Evolutionary conservation across 2,329 filamentous ascomycete genomes (phyloP).

Genomic region (Fusarium sp.): DNA sequence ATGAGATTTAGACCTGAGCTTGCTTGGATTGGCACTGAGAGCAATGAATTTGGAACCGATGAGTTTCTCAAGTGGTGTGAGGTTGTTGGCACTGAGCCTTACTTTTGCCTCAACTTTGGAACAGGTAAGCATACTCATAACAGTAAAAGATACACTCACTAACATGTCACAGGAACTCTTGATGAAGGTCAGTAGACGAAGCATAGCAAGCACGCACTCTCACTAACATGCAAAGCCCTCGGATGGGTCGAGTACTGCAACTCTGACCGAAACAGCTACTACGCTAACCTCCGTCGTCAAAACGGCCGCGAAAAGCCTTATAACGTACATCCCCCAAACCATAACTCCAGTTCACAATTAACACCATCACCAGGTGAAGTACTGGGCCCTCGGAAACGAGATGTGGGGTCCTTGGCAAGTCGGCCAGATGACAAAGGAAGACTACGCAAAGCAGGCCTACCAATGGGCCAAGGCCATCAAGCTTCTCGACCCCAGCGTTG

Average conservation of each 20-base stretch:
- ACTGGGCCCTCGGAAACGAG: slow-evolving; percentile 88
- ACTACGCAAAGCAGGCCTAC: slow-evolving; percentile 75
- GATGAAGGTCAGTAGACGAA: slow-evolving; percentile 46
- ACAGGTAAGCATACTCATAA: slow-evolving; percentile 63
- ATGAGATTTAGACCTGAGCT: slow-evolving; percentile 68
- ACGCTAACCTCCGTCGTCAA: slow-evolving; percentile 81
- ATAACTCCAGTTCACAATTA: neutral
- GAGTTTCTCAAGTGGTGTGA: slow-evolving; percentile 88
- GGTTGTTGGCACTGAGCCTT: slow-evolving; percentile 79
- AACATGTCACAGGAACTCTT: slow-evolving; percentile 51
- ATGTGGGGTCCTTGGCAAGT: slow-evolving; percentile 76
- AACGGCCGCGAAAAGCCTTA: slow-evolving; percentile 84
- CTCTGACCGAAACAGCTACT: slow-evolving; percentile 80
- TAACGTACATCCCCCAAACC: slow-evolving; percentile 53
- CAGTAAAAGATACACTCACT: neutral
- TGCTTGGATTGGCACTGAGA: slow-evolving; percentile 82
- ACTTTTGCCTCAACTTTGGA: slow-evolving; percentile 84
- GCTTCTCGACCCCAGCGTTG: slow-evolving; percentile 75
- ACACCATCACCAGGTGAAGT: slow-evolving; percentile 67
- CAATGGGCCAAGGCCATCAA: slow-evolving; percentile 81
- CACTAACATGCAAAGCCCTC: slow-evolving; percentile 55
- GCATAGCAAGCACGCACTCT: neutral
- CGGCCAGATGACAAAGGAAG: slow-evolving; percentile 75
- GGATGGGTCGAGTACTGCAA: slow-evolving; percentile 92
- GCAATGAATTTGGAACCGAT: slow-evolving; percentile 85